Conservation (phyloP, 441 rosid species). For the Erodium moschatum region DNA sequence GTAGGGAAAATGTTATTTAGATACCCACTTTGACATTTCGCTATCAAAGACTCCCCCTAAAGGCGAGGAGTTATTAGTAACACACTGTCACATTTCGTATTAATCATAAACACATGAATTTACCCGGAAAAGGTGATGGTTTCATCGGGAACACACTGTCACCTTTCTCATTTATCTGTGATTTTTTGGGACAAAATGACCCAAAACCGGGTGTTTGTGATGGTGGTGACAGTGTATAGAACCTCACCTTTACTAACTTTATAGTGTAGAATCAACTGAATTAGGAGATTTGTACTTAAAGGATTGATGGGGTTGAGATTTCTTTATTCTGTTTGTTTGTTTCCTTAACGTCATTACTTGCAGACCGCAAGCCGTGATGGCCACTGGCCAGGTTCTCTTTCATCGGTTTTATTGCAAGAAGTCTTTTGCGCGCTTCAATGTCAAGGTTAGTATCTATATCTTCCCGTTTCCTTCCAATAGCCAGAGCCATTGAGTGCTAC, state of each 20-base stretch:
- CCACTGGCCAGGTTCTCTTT: slow-evolving; percentile 85
- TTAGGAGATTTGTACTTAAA: not conserved
- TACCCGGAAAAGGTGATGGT: too few relatives aligned
- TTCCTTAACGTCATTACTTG: slow-evolving; percentile 20
- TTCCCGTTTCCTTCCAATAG: not conserved
- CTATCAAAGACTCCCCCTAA: too few relatives aligned
- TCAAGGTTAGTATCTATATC: slow-evolving; percentile 41
- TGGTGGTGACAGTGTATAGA: too few relatives aligned
- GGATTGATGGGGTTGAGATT: not conserved
- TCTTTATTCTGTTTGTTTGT: slow-evolving; percentile 6
- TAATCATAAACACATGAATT: too few relatives aligned
- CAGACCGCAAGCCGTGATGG: slow-evolving; percentile 96
- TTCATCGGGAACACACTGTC: too few relatives aligned
- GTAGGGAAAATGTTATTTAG: not conserved
- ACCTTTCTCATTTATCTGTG: too few relatives aligned
- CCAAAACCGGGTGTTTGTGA: too few relatives aligned
- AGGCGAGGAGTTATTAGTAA: too few relatives aligned
- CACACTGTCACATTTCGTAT: too few relatives aligned
- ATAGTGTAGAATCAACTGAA: not conserved
- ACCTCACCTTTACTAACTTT: too few relatives aligned
- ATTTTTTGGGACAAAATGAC: too few relatives aligned
- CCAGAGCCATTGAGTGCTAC: not conserved
- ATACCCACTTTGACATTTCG: too few relatives aligned
- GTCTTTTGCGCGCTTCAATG: slow-evolving; percentile 80
- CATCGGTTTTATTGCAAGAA: slow-evolving; percentile 89